Evolutionary conservation across 305 asterid genomes (phyloP), one percentile per base, ranked within the genome.

Genomic region (Fraxinus platypoda): DNA sequence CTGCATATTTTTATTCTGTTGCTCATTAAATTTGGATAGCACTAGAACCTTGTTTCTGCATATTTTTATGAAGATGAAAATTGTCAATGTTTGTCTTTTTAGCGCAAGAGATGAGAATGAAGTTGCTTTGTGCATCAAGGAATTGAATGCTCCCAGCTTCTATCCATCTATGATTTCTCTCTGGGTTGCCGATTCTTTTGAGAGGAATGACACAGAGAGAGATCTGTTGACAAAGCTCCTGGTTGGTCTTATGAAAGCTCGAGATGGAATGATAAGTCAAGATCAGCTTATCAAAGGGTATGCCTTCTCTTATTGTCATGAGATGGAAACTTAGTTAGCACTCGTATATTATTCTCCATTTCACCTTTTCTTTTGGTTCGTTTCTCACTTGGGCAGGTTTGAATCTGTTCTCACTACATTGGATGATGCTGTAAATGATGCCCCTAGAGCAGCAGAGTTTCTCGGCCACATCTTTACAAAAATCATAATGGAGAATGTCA

Each of bases 341-440:
- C 57, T 43, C n/a, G 62, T 59, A 59, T 21, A 23, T 68, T 28
- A 4, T 68, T 23, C 74, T 68, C 74, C 19, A 1, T 82, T 28
- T 35, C 62, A 37, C 30, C n/a, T 74, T n/a, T 9, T 25, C 49
- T 46, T 46, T 73, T 8, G 62, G n/a, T 34, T 74, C 17, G 74
- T 2, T 74, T 38, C 21, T 79, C 81, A 43, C 78, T 34, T 74
- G 31, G 59, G 28, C 88, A 92, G 97, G 90, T 91, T 91, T 82
- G 94, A 86, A 84, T 84, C 87, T 46, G 97, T 90, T 59, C 89
- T 92, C 12, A 81, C 84, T 23, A 86, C 81, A 72, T 81, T 92
- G 85, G 97, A 93, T 84, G 93, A 91, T 88, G 89, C 90, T 25
- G 90, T 86, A 30, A 91, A 86, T n/a, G 94, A 94, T 81, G 95